A percentile compares a stretch with the other conserved stretches of the same genome.
Evolutionary conservation across 768 basidiomycete species (phyloP).

Genomic region (Tricholoma hemisulphureum): DNA sequence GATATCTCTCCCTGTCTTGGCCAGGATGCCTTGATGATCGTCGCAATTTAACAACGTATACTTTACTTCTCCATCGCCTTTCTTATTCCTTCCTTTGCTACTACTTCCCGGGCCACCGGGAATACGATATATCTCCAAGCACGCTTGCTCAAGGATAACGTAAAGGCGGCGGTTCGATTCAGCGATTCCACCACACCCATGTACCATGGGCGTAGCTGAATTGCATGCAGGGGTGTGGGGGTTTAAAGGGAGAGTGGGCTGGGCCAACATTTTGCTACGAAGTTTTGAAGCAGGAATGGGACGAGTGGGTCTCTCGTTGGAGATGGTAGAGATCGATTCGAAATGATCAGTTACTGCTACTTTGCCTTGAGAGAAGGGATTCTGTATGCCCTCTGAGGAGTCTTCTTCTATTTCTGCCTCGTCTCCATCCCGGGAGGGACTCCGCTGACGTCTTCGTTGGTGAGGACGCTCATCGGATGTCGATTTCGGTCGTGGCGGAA

Average conservation of each 20-base stretch:
- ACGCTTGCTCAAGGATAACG: constrained; percentile 91
- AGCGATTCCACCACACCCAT: constrained; percentile 54
- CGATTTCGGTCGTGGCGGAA: constrained; percentile 72
- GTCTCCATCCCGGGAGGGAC: constrained; percentile 37
- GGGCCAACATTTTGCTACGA: constrained; percentile 44
- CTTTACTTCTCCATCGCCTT: constrained; percentile 80
- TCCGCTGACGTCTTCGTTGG: constrained; percentile 45
- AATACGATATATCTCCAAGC: constrained; percentile 91
- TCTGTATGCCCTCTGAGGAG: constrained; percentile 27
- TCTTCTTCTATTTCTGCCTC: constrained; percentile 26
- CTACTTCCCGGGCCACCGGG: constrained; percentile 60
- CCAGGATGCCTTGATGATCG: constrained; percentile 97
- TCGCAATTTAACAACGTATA: constrained; percentile 98
- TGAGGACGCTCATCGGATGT: constrained; percentile 64
- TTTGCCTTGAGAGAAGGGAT: constrained; percentile 20
- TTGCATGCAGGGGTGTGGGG: constrained; percentile 52
- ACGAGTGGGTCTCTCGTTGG: constrained; percentile 55
- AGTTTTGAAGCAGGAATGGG: constrained; percentile 58
- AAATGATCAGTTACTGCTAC: constrained; percentile 4
- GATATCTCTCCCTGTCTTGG: constrained; percentile 96
- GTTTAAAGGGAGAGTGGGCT: constrained; percentile 21
- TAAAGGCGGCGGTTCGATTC: constrained; percentile 69
- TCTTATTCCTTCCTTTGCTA: constrained; percentile 51
- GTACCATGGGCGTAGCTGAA: constrained; percentile 79
- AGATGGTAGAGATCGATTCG: constrained; percentile 19